phyloP scores from a whole-genome alignment of 352 stramenopile species.

The Globisporangium irregulare region DNA sequence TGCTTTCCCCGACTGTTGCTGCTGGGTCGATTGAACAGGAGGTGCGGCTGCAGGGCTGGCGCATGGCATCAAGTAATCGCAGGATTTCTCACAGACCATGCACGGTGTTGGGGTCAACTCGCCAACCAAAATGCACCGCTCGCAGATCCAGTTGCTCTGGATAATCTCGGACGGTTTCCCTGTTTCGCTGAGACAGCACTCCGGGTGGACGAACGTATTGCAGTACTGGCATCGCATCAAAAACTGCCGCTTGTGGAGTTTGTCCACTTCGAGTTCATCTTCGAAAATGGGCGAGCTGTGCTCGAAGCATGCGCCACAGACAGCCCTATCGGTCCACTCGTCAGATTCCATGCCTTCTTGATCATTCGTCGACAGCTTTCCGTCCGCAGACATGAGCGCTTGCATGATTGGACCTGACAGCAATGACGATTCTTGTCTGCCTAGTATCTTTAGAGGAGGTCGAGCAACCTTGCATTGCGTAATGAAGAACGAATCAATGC shows the following conservation, averaged over 20 bases:
- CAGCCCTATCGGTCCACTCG: slow-evolving; percentile 66
- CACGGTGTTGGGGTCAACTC: slow-evolving; percentile 41
- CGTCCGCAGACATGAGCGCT: slow-evolving; percentile 41
- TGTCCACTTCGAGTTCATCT: slow-evolving; percentile 39
- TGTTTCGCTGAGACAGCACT: slow-evolving; percentile 79
- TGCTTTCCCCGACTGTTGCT: slow-evolving; percentile 9
- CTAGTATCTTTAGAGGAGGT: slow-evolving; percentile 2
- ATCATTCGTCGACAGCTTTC: slow-evolving; percentile 21
- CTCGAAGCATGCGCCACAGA: slow-evolving; percentile 79
- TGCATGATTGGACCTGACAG: slow-evolving; percentile 52
- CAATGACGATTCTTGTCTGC: slow-evolving; percentile 32
- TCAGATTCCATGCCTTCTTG: slow-evolving; percentile 16
- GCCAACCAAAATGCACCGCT: slow-evolving; percentile 60
- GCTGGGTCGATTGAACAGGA: not conserved
- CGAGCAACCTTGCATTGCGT: slow-evolving; percentile 51
- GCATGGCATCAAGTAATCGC: slow-evolving; percentile 83
- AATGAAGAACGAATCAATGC: slow-evolving; percentile 73
- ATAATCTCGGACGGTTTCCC: slow-evolving; percentile 52
- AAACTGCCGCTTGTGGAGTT: slow-evolving; percentile 72
- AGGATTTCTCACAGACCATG: slow-evolving; percentile 58
- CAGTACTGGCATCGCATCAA: slow-evolving; percentile 87
- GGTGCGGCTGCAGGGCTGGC: slow-evolving; percentile 16
- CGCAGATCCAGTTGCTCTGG: slow-evolving; percentile 84
- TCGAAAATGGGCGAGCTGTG: slow-evolving; percentile 50
- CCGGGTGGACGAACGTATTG: slow-evolving; percentile 76